These are phyloP conservation scores for Skeletonema potamos DNA, from an alignment of 108 stramenopile genomes.

Conservation along the genomic window DNA sequence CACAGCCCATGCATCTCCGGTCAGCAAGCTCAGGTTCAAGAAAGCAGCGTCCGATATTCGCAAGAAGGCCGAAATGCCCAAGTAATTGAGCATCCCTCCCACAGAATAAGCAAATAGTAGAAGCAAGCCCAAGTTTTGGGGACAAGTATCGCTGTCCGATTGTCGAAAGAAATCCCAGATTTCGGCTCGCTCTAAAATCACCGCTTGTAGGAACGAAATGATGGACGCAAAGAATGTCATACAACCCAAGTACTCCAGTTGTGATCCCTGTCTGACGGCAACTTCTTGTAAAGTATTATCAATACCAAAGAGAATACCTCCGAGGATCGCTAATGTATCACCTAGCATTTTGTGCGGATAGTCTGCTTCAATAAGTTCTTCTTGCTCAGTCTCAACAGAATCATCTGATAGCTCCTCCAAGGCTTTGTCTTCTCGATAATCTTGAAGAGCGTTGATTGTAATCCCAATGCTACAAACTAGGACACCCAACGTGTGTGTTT, in stretches of 20 bases:
- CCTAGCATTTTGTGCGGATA: conserved; percentile 80
- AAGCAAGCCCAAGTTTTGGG: conserved; percentile 22
- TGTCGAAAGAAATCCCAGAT: conserved; percentile 48
- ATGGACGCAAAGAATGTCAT: conserved; percentile 84
- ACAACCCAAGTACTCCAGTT: conserved; percentile 83
- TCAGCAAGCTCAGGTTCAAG: conserved; percentile 86
- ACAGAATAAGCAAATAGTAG: conserved; percentile 59
- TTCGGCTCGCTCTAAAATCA: conserved; percentile 62
- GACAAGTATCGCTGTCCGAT: conserved; percentile 35
- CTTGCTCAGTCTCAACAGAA: conserved; percentile 23
- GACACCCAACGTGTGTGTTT: conserved; percentile 79
- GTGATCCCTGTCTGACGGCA: conserved; percentile 52
- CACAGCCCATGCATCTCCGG: conserved; percentile 93
- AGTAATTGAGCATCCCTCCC: conserved; percentile 54
- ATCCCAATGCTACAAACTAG: conserved; percentile 83
- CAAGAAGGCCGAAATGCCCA: conserved; percentile 67
- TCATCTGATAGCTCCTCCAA: conserved; percentile 20
- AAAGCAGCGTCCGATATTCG: conserved; percentile 73
- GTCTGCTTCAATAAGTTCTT: conserved; percentile 33
- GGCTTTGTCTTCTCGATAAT: conserved; percentile 59
- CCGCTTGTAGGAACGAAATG: conserved; percentile 66
- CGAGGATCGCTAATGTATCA: conserved; percentile 83
- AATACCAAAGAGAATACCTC: conserved; percentile 88
- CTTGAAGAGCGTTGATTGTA: conserved; percentile 72
- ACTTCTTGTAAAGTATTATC: conserved; percentile 85